Base-by-base conservation (phyloP, 805 yeast species). In the Saturnispora halmiae region DNA sequence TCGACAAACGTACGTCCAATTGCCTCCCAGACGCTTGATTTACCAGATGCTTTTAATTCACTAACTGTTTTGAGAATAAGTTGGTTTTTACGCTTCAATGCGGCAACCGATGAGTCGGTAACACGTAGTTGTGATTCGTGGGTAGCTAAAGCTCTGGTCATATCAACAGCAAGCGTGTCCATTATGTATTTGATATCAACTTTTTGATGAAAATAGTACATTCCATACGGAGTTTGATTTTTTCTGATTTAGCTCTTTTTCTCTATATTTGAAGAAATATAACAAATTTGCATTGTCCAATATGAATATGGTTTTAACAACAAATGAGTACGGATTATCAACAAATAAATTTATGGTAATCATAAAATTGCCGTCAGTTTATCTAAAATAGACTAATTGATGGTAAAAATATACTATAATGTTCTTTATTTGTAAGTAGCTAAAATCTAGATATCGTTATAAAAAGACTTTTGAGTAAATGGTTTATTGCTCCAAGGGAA, bases 1-100 rank as follows among this genome's bases (percentile, higher is more conserved):
- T 63, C 58, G 8, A 81, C 61, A 56, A 81, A 82, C 24, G 85
- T 73, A 59, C 81, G 82, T 22, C 96, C 96, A 27, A 84, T 73
- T 4, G 94, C 84, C 55, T 83, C 75, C 92, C 94, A 87, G 4
- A 87, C 88, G 7, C 55, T 55, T 8, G 73, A 70, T 16, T 64
- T 64, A 8, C 64, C 67, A 11, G 70, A 61, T 22, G 45, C 49
- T 20, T 61, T 64, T 37, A 86, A 64, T 48, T 81, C 82, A 26
- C 67, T 55, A 26, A 69, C 60, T 7, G 94, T 80, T 33, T 74
- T 64, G 20, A 71, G 70, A 16, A 78, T 70, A 36, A 82, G 56
- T 50, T 66, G 69, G 49, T 72, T 60, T 49, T 71, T 72, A 35
- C 77, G 71, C 42, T 64, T 59, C 19, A 70, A 65, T 31, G 73